Base-by-base conservation (phyloP, 192 early-diverging fungal genomes). In the Obelidium mucronatum region DNA sequence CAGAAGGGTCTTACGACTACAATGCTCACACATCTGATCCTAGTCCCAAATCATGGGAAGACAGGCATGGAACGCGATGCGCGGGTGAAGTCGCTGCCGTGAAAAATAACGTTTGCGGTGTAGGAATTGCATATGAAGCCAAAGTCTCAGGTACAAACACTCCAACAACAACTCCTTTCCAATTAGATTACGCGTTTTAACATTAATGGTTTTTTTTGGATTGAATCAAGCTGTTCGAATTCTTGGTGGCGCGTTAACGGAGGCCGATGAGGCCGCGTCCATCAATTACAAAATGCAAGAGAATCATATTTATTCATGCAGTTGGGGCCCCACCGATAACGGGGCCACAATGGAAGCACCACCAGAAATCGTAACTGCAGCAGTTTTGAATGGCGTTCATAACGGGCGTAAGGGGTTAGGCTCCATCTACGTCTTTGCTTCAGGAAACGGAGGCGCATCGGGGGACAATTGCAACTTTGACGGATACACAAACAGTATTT, bases 11-110 rank as follows among this genome's bases (percentile, higher is more conserved):
- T 0, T 96, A 95, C 77, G 98, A 99, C 80, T 99, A 93, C 78
- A 98, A 98, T 76, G 91, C 94, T 69, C 90, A 93, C 75, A 87
- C 77, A 3, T 77, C 82, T 44, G 75, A 92, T 36, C 97, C 97
- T 4, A 90, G 82, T 54, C 98, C 97, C 30, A 85, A 81, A 55
- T 63, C 93, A 0, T 36, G 40, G 19, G 92, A 95, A 39, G 98
- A 99, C 78, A 87, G 88, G 54, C 98, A 99, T 79, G 98, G 98
- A 51, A 99, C 98, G 11, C 85, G 98, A 42, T 99, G 97, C 80
- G 98, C 98, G 4, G 98, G 98, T 19, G 94, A 97, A 85, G 95
- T 99, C 17, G 98, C 96, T 0, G 95, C 98, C 1, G 84, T 83
- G n/a, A 86, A 65, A 30, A 99, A 99, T 82, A 81, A 94, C 73